Evolutionary conservation across 2,329 filamentous ascomycete species (phyloP).

Genomic region (Clonostachys rosea): DNA sequence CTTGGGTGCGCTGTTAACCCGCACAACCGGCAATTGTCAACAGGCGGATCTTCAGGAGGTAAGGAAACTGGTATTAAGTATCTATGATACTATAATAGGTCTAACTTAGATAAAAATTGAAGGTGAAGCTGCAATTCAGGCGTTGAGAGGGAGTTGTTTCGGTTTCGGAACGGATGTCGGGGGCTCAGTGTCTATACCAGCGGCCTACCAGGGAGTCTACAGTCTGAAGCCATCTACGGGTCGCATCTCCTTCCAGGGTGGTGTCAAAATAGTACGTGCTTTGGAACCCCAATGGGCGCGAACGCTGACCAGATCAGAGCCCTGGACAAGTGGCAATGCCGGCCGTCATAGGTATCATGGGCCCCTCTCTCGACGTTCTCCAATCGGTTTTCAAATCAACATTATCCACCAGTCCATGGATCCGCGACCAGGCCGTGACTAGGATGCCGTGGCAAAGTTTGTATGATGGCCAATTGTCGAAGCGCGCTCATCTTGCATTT

Average conservation of each 20-base stretch:
- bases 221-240: conserved; percentile 20
- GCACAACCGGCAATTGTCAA: conserved; percentile 51
- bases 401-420: background rate
- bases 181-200: conserved; percentile 81
- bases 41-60: conserved; percentile 84
- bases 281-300: too few relatives aligned
- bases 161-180: conserved; percentile 94
- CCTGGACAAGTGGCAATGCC: background rate
- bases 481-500: too few relatives aligned
- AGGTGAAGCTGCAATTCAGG: conserved; percentile 71
- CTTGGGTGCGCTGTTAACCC: conserved; percentile 62
- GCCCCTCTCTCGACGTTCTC: background rate
- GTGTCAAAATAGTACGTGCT: background rate
- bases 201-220: conserved; percentile 87
- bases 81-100: too few relatives aligned
- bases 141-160: conserved; percentile 71
- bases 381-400: background rate
- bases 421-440: background rate
- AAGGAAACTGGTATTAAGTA: too few relatives aligned
- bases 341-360: background rate
- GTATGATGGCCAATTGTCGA: too few relatives aligned
- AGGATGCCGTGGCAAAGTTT: background rate
- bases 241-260: conserved; percentile 7
- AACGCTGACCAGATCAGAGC: background rate
- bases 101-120: conserved; percentile 1